A percentile compares a stretch with the other conserved stretches of the same genome.
Conservation (phyloP, 192 early-diverging fungal genomes). For the Jimgerdemannia flammicorona region DNA sequence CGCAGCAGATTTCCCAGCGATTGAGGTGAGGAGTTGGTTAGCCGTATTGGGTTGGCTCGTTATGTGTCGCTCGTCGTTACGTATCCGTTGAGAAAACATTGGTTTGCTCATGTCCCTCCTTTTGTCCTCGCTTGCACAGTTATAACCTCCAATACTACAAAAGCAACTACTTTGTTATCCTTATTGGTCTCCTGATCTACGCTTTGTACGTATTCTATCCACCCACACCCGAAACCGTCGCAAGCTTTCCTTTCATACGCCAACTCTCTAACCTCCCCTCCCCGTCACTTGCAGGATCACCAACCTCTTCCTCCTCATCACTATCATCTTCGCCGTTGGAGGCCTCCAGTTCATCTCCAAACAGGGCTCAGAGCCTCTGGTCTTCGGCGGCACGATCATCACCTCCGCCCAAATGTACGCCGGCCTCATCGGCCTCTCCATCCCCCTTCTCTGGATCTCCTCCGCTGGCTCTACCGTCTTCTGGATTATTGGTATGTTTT, state of each 20-base stretch:
- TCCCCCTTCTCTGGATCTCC: constrained; percentile 50
- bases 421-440: constrained; percentile 32
- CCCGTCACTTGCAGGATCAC: constrained; percentile 33
- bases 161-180: constrained; percentile 55
- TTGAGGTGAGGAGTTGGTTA: constrained; percentile 25
- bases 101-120: not conserved
- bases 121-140: constrained; percentile 27
- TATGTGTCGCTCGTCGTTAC: no score
- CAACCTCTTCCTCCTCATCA: constrained; percentile 43
- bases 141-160: constrained; percentile 60
- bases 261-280: not conserved
- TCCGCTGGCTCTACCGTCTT: constrained; percentile 49
- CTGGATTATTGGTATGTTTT: constrained; percentile 52
- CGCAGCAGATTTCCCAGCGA: constrained; percentile 24
- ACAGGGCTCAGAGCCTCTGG: constrained; percentile 37
- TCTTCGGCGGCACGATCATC: constrained; percentile 28
- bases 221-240: not conserved
- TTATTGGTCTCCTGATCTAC: constrained; percentile 51
- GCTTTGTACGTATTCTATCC: constrained; percentile 37
- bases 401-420: constrained; percentile 41
- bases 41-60: no score
- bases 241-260: not conserved
- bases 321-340: constrained; percentile 42
- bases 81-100: no score
- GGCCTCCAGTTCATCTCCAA: constrained; percentile 47